Evolutionary conservation across 164 flowering plant species (phyloP).

Genomic region (Annona squamosa): DNA sequence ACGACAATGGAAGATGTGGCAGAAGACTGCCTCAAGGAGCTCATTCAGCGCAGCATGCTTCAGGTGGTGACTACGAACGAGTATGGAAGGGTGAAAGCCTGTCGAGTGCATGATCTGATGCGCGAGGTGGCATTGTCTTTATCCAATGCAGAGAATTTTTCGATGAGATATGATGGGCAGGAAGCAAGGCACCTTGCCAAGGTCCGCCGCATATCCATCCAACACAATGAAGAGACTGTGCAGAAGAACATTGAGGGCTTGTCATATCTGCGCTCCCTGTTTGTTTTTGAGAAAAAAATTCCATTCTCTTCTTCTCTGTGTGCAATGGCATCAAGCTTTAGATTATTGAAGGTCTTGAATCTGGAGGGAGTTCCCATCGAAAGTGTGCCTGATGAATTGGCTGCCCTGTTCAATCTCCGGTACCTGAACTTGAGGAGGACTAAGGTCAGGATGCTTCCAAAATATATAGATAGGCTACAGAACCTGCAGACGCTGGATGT

Average conservation of each 20-base stretch:
- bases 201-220: conserved; percentile 6
- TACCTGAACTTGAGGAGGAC: neutral
- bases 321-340: neutral
- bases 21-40: conserved; percentile 6
- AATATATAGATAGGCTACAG: neutral
- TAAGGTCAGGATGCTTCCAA: neutral
- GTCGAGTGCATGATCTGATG: conserved; percentile 15
- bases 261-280: neutral
- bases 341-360: neutral
- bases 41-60: conserved; percentile 10
- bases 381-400: neutral
- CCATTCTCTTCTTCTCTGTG: neutral
- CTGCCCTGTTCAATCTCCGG: neutral
- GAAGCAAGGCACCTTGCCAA: neutral
- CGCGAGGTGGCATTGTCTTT: conserved; percentile 8
- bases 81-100: neutral
- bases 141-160: conserved; percentile 2
- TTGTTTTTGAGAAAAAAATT: neutral
- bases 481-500: conserved; percentile 1
- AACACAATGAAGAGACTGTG: neutral
- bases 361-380: neutral
- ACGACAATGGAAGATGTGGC: conserved; percentile 6
- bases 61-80: neutral
- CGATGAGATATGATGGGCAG: neutral
- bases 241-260: neutral